Evolutionary conservation across 2,329 filamentous ascomycete genomes (phyloP).

Genomic region (Claviceps capensis): DNA sequence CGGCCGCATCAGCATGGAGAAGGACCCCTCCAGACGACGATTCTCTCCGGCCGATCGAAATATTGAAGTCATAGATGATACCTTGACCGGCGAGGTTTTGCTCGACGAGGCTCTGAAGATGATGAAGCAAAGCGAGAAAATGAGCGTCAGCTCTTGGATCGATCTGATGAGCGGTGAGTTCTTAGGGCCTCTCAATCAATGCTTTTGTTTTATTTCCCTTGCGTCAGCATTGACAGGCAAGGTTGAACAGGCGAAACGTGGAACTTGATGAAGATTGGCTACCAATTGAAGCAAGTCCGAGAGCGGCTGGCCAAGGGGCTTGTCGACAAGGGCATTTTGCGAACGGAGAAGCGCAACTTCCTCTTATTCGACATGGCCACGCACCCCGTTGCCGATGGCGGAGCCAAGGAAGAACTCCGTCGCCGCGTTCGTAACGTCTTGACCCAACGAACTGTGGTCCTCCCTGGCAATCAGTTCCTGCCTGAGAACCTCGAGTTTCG

Average conservation of each 20-base stretch:
- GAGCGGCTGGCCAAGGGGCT: conserved; percentile 94
- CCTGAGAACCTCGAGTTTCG: conserved; percentile 91
- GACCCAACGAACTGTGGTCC: conserved; percentile 84
- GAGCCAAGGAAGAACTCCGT: conserved; percentile 94
- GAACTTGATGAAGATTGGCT: conserved; percentile 99
- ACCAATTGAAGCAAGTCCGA: conserved; percentile 97
- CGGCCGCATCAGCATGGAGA: conserved; percentile 96
- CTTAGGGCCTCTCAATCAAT: neutral
- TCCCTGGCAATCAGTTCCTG: conserved; percentile 74
- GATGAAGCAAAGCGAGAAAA: conserved; percentile 99
- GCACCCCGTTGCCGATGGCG: conserved; percentile 89
- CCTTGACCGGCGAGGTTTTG: conserved; percentile 89
- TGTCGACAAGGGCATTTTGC: conserved; percentile 95
- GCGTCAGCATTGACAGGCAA: neutral
- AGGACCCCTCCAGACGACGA: conserved; percentile 79
- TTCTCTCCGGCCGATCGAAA: conserved; percentile 86
- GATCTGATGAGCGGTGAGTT: conserved; percentile 89
- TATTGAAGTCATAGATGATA: conserved; percentile 96
- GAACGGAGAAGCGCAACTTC: conserved; percentile 98
- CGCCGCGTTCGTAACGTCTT: conserved; percentile 84
- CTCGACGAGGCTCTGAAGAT: conserved; percentile 97
- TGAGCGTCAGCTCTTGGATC: conserved; percentile 99
- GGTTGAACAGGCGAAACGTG: conserved; percentile 72
- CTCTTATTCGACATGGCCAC: conserved; percentile 99
- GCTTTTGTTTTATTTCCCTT: neutral